A percentile compares a stretch with the other conserved stretches of the same genome.
phyloP scores from a whole-genome alignment of 2,329 filamentous ascomycete species.

The Pseudogymnoascus sp. region DNA sequence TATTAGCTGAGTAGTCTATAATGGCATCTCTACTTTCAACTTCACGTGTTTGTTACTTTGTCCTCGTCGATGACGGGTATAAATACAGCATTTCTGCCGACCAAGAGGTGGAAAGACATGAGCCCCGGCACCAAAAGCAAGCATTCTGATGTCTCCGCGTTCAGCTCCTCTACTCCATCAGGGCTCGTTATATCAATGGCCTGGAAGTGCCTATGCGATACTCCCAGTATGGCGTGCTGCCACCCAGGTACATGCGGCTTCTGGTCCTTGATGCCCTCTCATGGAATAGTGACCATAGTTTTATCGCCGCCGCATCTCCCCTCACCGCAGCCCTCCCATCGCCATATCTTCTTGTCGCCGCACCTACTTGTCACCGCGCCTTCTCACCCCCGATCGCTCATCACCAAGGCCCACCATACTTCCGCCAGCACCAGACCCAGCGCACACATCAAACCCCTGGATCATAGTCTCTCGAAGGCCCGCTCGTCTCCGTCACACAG shows the following conservation, averaged over 20 bases:
- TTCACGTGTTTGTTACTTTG: neutral
- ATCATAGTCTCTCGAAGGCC: neutral
- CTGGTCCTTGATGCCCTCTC: neutral
- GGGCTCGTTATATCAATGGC: too few relatives aligned
- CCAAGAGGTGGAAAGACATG: neutral
- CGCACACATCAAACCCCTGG: neutral
- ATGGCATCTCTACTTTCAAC: neutral
- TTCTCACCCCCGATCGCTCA: neutral
- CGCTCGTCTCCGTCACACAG: neutral
- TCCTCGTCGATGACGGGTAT: too few relatives aligned
- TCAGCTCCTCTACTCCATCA: too few relatives aligned
- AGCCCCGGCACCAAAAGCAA: neutral
- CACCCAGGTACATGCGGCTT: neutral
- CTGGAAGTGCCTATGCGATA: too few relatives aligned
- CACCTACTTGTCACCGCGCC: neutral
- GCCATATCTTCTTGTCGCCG: neutral
- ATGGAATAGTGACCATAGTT: neutral
- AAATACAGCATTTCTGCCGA: neutral
- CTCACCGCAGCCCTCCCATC: neutral
- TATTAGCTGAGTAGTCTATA: conserved; percentile 4
- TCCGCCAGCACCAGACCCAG: neutral
- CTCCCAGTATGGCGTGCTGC: neutral
- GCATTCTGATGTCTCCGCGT: too few relatives aligned
- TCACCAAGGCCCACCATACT: neutral
- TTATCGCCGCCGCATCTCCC: neutral